Conservation (phyloP, 768 basidiomycete species). For the Plicaturopsis crispa region DNA sequence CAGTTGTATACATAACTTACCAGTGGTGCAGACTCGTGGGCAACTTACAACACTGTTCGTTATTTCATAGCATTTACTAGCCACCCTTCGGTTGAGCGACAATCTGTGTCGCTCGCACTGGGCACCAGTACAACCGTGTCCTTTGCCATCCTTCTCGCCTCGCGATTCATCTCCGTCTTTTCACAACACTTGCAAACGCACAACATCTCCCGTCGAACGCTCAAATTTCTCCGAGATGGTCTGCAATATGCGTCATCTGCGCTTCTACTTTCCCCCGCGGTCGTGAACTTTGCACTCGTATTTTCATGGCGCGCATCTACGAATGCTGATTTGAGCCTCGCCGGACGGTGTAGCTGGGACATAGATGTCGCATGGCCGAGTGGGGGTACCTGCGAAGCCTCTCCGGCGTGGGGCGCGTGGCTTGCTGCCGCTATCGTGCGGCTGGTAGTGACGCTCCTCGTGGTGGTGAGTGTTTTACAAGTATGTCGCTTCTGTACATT, state of each 20-base stretch:
- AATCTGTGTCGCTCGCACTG: conserved; percentile 36
- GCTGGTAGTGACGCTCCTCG: conserved; percentile 39
- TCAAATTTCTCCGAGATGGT: conserved; percentile 20
- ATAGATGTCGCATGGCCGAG: conserved; percentile 63
- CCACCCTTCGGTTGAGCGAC: conserved; percentile 32
- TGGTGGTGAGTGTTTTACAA: conserved; percentile 48
- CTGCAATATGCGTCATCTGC: conserved; percentile 37
- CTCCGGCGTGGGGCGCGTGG: conserved; percentile 47
- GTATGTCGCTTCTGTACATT: no score
- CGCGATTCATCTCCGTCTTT: conserved; percentile 30
- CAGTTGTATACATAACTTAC: conserved; percentile 57
- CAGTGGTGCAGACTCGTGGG: conserved; percentile 41
- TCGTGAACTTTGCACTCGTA: conserved; percentile 48
- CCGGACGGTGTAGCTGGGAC: conserved; percentile 50
- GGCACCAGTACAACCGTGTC: conserved; percentile 38
- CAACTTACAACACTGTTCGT: conserved; percentile 52
- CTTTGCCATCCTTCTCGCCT: conserved; percentile 29
- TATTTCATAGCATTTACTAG: conserved; percentile 55
- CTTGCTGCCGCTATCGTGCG: conserved; percentile 44
- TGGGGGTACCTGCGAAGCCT: conserved; percentile 14
- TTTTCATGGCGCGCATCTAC: conserved; percentile 41
- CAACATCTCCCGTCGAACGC: conserved; percentile 20
- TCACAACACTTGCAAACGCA: conserved; percentile 28
- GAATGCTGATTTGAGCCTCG: conserved; percentile 26
- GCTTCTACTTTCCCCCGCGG: conserved; percentile 42